Evolutionary conservation across 108 stramenopile genomes (phyloP), one percentile per base, ranked within the genome.

Genomic region (Fragilaria crotonensis): DNA sequence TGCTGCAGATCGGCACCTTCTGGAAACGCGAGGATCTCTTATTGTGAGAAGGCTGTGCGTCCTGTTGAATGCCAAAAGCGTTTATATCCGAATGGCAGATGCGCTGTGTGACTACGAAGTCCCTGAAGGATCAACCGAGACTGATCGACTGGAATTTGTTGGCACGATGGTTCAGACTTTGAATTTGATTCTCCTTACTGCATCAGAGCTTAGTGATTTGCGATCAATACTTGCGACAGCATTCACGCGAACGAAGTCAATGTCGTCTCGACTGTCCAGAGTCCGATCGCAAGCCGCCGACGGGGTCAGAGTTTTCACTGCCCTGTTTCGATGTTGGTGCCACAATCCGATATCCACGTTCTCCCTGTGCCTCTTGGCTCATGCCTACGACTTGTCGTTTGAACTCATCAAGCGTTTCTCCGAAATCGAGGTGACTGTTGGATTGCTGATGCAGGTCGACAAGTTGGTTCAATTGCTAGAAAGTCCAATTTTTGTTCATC

Each of bases 371-470:
- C 73, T 99, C 1, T 70, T 99, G 23, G 95, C 95, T 9, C 94
- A 95, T 63, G 95, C 95, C 7, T 99, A 97, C 73, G 84, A 95
- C 28, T 62, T 97, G 1, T 90, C 97, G 18, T 89, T 92, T 69
- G 78, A 80, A n/a, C 77, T 99, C 50, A 85, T 96, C 5, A 76
- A 87, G 62, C 77, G 83, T 3, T 90, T 96, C 59, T 86, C 88
- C 0, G 81, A 92, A 54, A 76, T 93, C 64, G 88, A 96, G 32
- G 90, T 99, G 3, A 88, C 95, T 17, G 96, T 97, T 21, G 98
- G 96, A 5, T 95, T 97, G 56, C 73, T 99, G 33, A 97, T 99
- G 96, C 96, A 99, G 67, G 75, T 96, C 33, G 98, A 99, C 79
- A 97, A 97, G 60, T 74, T 97, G 23, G 95, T 99, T 28, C 95